phyloP scores from a whole-genome alignment of 306 rosid species.

The Casuarina glauca region DNA sequence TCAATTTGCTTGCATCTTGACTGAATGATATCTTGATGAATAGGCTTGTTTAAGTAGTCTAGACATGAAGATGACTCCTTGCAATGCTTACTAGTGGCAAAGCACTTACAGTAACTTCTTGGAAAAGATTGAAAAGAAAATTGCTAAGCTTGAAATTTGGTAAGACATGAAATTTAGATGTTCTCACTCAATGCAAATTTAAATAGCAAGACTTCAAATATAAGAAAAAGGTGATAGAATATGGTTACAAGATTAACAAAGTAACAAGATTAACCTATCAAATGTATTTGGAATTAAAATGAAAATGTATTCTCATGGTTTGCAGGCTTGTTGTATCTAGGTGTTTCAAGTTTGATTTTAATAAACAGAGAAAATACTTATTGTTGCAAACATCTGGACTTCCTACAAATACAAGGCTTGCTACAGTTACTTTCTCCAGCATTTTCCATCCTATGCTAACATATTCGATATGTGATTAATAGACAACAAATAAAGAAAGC shows the following conservation, averaged over 20 bases:
- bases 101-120: conserved; percentile 87
- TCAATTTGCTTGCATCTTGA: conserved; percentile 79
- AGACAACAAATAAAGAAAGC: conserved; percentile 26
- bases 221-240: neutral
- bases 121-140: conserved; percentile 11
- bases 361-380: conserved; percentile 31
- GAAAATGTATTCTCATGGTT: neutral
- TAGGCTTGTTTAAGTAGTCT: conserved; percentile 80
- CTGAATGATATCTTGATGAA: conserved; percentile 72
- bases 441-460: conserved; percentile 68
- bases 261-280: neutral
- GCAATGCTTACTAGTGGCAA: conserved; percentile 91
- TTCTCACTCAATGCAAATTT: too few species aligned
- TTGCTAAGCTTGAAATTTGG: neutral
- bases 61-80: conserved; percentile 81
- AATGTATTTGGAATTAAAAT: neutral
- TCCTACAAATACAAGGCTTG: conserved; percentile 88
- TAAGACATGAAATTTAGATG: too few species aligned
- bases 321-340: neutral
- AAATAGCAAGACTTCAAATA: neutral
- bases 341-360: neutral
- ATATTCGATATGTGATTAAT: conserved; percentile 31
- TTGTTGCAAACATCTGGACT: conserved; percentile 94
- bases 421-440: conserved; percentile 63
- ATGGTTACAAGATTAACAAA: neutral